Evolutionary conservation across 176 grass and related monocot species (phyloP), one percentile per base, ranked within the genome.

Genomic region (Tuctoria greenei): DNA sequence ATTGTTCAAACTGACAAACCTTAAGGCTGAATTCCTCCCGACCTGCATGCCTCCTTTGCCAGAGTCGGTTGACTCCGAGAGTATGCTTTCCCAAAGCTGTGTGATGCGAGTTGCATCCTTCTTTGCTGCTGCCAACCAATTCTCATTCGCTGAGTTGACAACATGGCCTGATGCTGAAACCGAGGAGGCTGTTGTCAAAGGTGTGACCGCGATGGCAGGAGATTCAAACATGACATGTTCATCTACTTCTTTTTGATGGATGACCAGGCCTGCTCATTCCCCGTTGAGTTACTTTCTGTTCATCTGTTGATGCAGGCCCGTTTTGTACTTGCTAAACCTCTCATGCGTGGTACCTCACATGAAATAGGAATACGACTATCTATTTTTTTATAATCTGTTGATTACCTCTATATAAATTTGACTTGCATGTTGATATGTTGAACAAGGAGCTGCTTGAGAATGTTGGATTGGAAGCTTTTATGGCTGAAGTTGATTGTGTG

Each of bases 11-110:
- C 67, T 54, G 15, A 84, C 78, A 40, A 81, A 76, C 23, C 39
- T 39, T 57, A 86, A 79, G 51, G 65, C 74, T 28, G 95, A 90
- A 36, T 92, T 76, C 43, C 61, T 85, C 47, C 95, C 91, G 8
- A 83, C 68, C 43, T 93, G 95, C 51, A 5, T 81, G 36, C 95
- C 91, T 80, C 77, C 81, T 25, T 73, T 97, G 61, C 95, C 95
- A 0, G 88, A 92, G 60, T 82, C 82, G 0, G 84, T 98, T 36
- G 66, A 81, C 9, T 74, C 88, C 31, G 84, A 91, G 28, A 83
- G 75, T 39, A 61, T 81, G 68, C 40, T 93, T 28, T 98, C 88
- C 16, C 95, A 91, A 37, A 83, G 81, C 69, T 81, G 81, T 8
- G 16, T 98, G 43, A 81, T 82, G 95, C 82, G 82, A 67, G n/a